Conservation (phyloP, 192 early-diverging fungal species). For the Coemansia sp. region DNA sequence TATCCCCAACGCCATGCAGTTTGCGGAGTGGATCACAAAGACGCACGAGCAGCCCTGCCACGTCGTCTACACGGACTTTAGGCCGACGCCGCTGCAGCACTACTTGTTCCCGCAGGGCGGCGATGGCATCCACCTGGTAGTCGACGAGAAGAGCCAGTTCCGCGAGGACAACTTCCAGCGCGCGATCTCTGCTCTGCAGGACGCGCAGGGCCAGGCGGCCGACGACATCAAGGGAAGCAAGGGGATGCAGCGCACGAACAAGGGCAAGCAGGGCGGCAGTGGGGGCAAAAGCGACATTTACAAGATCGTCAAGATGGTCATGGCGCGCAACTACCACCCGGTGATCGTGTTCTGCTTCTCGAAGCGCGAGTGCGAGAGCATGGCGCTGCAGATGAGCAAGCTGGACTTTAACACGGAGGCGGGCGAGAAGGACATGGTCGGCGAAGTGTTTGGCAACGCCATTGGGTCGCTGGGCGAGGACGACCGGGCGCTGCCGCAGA, state of each 20-base stretch:
- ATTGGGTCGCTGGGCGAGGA: conserved; percentile 85
- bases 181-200: conserved; percentile 75
- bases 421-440: conserved; percentile 82
- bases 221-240: conserved; percentile 52
- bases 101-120: conserved; percentile 92
- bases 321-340: conserved; percentile 95
- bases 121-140: conserved; percentile 93
- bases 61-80: conserved; percentile 97
- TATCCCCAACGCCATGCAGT: conserved; percentile 98
- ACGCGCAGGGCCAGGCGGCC: conserved; percentile 65
- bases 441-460: conserved; percentile 84
- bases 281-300: conserved; percentile 77
- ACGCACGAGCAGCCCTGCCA: conserved; percentile 97
- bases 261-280: conserved; percentile 59
- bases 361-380: conserved; percentile 90
- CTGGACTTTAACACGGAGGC: conserved; percentile 87
- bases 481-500: conserved; percentile 89
- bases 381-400: conserved; percentile 90
- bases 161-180: conserved; percentile 96
- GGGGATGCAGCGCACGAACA: conserved; percentile 58
- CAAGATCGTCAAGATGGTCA: conserved; percentile 96
- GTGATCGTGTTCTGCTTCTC: conserved; percentile 98
- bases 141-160: conserved; percentile 95
- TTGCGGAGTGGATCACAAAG: conserved; percentile 98
- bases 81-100: conserved; percentile 97